Base-by-base conservation (phyloP, 2,329 filamentous ascomycete genomes). In the Blastomyces percursus region DNA sequence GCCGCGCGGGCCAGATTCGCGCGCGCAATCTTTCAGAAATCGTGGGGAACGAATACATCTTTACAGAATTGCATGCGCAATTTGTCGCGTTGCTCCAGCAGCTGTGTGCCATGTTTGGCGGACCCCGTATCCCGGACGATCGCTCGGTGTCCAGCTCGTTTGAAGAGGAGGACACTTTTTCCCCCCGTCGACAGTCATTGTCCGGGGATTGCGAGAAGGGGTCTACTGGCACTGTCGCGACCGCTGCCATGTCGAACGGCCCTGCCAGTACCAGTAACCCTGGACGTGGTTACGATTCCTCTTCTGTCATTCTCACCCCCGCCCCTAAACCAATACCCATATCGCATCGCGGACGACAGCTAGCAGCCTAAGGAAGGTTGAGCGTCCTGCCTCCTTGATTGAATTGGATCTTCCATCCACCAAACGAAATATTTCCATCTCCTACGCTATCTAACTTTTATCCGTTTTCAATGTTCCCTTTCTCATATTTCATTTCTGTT, bases 21-120 rank as follows among this genome's bases (percentile, higher is more conserved):
- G 81, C 82, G 27, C 79, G 82, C 64, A 82, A 80, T 61, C 72
- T 85, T n/a, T 78, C 80, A 16, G 82, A 85, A 68, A 83, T 85
- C 59, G 80, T 83, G 6, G 82, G 82, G 46, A 80, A 82, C 62
- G 81, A 82, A 63, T 79, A 80, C 71, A 81, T 85, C 66, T 85
- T 85, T 67, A 79, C 82, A 12, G 80, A 83, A 65, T 71, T 84
- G 9, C 82, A 85, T 69, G 78, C 77, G 40, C 74, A 80, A 61
- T 84, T 85, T 69, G 77, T 80, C 21, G 75, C 74, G n/a, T 68
- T 81, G n/a, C 69, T 81, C 7, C 76, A 78, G 63, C 76, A 78
- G 63, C 68, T 81, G 30, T 76, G 78, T 11, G 71, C 72, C 19
- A 76, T 77, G 71, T 79, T 79, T 42, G 78, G 78, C 3, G 76